Conservation (phyloP, 148 eudicot genomes). For the Mesembryanthemum crystallinum region DNA sequence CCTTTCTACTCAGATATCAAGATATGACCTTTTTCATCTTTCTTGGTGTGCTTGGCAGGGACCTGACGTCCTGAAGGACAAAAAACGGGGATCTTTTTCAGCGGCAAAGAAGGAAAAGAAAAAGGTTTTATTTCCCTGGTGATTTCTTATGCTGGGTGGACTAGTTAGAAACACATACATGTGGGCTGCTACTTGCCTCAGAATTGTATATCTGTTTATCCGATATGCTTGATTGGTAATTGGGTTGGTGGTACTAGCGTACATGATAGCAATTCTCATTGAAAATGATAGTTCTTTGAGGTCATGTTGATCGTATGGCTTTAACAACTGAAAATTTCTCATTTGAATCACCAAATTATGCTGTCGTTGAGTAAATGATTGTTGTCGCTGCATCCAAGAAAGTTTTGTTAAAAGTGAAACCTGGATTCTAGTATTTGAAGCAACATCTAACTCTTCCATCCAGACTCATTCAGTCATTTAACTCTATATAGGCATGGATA, state of each 20-base stretch:
- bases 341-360: not conserved
- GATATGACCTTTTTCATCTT: not conserved
- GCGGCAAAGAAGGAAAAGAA: conserved; percentile 50
- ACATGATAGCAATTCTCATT: not conserved
- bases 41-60: conserved; percentile 38
- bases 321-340: no score
- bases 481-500: not conserved
- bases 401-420: not conserved
- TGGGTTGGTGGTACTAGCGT: not conserved
- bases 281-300: not conserved
- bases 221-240: not conserved
- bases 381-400: not conserved
- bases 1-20: not conserved
- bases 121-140: conserved; percentile 49
- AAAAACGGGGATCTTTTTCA: conserved; percentile 30
- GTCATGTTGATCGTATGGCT: not conserved
- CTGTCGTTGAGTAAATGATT: no score
- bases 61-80: conserved; percentile 26
- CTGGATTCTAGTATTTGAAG: not conserved
- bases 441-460: not conserved
- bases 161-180: not conserved
- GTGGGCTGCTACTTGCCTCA: not conserved
- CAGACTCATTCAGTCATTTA: not conserved
- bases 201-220: not conserved
- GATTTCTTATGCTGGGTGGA: conserved; percentile 3